Percentiles rank a stretch among this genome's conserved stretches.
Conservation (phyloP, 1,284 basidiomycete genomes). For the Tylopilus sp. region DNA sequence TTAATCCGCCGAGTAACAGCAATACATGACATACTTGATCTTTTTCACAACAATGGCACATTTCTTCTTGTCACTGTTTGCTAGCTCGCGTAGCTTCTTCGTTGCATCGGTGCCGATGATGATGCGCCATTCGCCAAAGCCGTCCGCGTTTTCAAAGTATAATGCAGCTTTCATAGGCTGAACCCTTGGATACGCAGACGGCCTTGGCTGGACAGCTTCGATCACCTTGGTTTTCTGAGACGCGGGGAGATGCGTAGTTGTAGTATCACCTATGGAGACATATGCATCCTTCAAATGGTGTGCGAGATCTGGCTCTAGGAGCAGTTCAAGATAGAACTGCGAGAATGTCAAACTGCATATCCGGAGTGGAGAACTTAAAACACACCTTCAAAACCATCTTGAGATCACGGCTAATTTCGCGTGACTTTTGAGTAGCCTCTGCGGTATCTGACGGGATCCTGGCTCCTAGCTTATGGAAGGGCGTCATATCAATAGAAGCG, state of each 20-base stretch:
- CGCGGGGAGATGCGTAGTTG: neutral
- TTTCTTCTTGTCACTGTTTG: conserved; percentile 41
- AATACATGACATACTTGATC: conserved; percentile 45
- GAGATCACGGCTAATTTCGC: conserved; percentile 24
- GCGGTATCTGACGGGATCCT: conserved; percentile 27
- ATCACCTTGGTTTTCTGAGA: neutral
- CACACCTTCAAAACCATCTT: conserved; percentile 34
- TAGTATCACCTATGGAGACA: neutral
- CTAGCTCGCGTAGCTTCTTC: conserved; percentile 42
- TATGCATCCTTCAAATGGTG: conserved; percentile 16
- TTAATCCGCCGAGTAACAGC: neutral
- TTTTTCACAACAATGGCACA: conserved; percentile 57
- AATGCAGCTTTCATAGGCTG: conserved; percentile 51
- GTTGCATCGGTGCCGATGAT: conserved; percentile 48
- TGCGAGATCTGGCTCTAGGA: conserved; percentile 19
- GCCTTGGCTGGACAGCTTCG: conserved; percentile 3
- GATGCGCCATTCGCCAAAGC: conserved; percentile 55
- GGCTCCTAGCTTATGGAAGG: conserved; percentile 28
- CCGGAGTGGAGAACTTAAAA: neutral
- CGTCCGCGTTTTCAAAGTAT: conserved; percentile 51
- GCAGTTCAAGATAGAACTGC: conserved; percentile 28
- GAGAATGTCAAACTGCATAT: neutral
- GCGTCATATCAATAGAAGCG: conserved; percentile 22
- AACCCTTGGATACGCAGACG: conserved; percentile 42
- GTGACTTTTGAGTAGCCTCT: conserved; percentile 23